A percentile compares a stretch with the other conserved stretches of the same genome.
Evolutionary conservation across 1,139 yeast species (phyloP).

Genomic region (Blastobotrys proliferans): DNA sequence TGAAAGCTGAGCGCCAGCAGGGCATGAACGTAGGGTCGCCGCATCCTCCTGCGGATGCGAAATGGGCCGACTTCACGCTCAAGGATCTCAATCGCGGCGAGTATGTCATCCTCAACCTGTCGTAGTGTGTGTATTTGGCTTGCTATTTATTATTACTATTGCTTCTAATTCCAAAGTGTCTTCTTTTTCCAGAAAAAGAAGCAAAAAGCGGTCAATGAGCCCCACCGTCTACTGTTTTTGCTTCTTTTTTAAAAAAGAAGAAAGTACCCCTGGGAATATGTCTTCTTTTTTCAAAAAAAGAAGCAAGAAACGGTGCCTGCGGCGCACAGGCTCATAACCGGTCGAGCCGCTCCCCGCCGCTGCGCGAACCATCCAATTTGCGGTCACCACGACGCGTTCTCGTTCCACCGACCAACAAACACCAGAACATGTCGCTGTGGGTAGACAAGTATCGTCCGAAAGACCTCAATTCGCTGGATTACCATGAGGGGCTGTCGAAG

Average conservation of each 20-base stretch:
- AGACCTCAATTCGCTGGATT: conserved; percentile 57
- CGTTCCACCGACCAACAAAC: neutral
- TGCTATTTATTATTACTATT: neutral
- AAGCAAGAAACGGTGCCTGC: too few relatives aligned
- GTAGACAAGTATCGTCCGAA: conserved; percentile 91
- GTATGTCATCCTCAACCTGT: neutral
- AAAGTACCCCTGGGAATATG: too few relatives aligned
- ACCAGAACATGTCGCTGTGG: conserved; percentile 81
- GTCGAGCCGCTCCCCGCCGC: too few relatives aligned
- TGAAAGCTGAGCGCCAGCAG: neutral
- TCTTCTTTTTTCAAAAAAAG: too few relatives aligned
- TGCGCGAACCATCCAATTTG: too few relatives aligned
- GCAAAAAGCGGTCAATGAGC: neutral
- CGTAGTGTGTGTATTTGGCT: neutral
- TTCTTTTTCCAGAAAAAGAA: conserved; percentile 46
- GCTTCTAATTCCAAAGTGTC: neutral
- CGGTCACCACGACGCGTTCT: too few relatives aligned
- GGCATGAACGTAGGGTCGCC: too few relatives aligned
- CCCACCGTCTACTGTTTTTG: neutral
- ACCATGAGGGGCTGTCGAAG: conserved; percentile 60
- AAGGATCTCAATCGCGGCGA: conserved; percentile 4
- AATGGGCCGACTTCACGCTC: conserved; percentile 7
- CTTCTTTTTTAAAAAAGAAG: too few relatives aligned
- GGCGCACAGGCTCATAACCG: too few relatives aligned
- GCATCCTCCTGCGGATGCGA: conserved; percentile 5